Evolutionary conservation across 805 yeast species (phyloP).

Genomic region (Zygotorulaspora chibaensis): DNA sequence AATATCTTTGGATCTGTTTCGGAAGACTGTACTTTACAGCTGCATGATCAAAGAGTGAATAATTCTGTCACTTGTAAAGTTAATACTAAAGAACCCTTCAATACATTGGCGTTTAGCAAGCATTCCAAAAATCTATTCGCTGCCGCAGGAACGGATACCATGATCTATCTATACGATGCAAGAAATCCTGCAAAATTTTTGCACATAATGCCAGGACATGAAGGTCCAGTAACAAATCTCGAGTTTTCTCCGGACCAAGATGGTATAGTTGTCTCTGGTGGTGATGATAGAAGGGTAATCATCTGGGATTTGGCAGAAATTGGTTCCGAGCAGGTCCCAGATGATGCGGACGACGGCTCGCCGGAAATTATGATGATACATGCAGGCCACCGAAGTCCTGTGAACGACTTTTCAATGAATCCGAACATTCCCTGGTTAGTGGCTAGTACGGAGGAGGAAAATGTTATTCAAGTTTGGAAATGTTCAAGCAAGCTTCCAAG

Average conservation of each 20-base stretch:
- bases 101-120: slow-evolving; percentile 62
- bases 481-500: slow-evolving; percentile 36
- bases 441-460: slow-evolving; percentile 50
- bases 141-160: slow-evolving; percentile 65
- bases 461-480: slow-evolving; percentile 45
- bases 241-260: slow-evolving; percentile 78
- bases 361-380: slow-evolving; percentile 89
- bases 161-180: slow-evolving; percentile 60
- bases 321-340: slow-evolving; percentile 81
- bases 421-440: slow-evolving; percentile 68
- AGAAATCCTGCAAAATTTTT: slow-evolving; percentile 47
- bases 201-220: slow-evolving; percentile 79
- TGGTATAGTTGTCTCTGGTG: slow-evolving; percentile 72
- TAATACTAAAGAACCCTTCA: slow-evolving; percentile 42
- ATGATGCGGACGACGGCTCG: slow-evolving; percentile 86
- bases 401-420: slow-evolving; percentile 69
- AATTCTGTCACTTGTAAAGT: slow-evolving; percentile 27
- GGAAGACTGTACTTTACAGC: slow-evolving; percentile 55
- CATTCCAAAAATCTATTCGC: slow-evolving; percentile 58
- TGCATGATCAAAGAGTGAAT: slow-evolving; percentile 50
- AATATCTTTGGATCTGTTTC: slow-evolving; percentile 65
- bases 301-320: slow-evolving; percentile 76
- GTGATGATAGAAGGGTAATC: slow-evolving; percentile 71
- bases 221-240: slow-evolving; percentile 62
- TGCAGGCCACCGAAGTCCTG: slow-evolving; percentile 81